Evolutionary conservation across 2,329 filamentous ascomycete species (phyloP).

Genomic region (Myriosclerotinia scirpicola): DNA sequence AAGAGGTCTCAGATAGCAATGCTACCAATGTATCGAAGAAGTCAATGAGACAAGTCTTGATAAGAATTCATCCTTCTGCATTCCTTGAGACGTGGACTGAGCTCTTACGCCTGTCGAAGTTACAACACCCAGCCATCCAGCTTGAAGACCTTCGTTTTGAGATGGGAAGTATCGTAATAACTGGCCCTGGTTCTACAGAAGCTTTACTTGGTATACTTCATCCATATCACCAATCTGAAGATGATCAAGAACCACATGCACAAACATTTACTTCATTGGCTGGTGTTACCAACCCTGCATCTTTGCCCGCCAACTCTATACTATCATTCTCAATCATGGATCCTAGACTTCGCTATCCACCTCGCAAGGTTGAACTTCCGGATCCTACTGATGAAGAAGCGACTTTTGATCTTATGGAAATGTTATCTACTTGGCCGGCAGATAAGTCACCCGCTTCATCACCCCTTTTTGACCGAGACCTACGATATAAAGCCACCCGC

Average conservation of each 20-base stretch:
- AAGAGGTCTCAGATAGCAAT: conserved; percentile 26
- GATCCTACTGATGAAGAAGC: conserved; percentile 42
- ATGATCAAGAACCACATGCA: conserved; percentile 46
- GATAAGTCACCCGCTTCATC: conserved; percentile 52
- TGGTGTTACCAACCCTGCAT: conserved; percentile 65
- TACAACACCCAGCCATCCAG: conserved; percentile 59
- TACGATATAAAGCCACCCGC: conserved; percentile 63
- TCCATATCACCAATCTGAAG: conserved; percentile 45
- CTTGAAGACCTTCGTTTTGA: conserved; percentile 70
- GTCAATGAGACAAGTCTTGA: conserved; percentile 52
- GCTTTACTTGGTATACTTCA: conserved; percentile 68
- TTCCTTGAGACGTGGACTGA: conserved; percentile 67
- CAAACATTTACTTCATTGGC: conserved; percentile 53
- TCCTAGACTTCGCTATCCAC: conserved; percentile 77
- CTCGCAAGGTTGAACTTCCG: conserved; percentile 52
- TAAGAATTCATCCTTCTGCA: conserved; percentile 80
- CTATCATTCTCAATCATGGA: conserved; percentile 75
- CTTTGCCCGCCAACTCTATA: conserved; percentile 67
- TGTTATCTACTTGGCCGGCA: conserved; percentile 66
- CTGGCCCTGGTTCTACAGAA: conserved; percentile 76
- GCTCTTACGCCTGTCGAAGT: conserved; percentile 56
- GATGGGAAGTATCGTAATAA: conserved; percentile 69
- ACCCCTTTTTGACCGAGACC: conserved; percentile 67
- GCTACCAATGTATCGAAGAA: conserved; percentile 43
- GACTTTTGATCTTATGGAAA: conserved; percentile 52